A percentile compares a stretch with the other conserved stretches of the same genome.
Conservation (phyloP, 768 basidiomycete genomes). For the Collybiopsis confluens region DNA sequence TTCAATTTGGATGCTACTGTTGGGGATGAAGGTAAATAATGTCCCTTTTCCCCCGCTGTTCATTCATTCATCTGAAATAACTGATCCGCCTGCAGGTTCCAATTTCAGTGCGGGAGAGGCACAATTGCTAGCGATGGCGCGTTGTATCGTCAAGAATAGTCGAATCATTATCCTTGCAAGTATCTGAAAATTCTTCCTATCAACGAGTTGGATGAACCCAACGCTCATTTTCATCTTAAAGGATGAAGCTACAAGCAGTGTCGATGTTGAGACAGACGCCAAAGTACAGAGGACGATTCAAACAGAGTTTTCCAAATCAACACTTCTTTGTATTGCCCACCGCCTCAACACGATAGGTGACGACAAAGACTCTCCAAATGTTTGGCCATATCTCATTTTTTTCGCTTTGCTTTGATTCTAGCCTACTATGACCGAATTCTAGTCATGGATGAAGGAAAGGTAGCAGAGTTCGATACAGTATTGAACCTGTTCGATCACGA, state of each 20-base stretch:
- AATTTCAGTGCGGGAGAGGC: constrained; percentile 68
- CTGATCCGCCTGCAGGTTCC: constrained; percentile 38
- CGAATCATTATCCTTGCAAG: constrained; percentile 52
- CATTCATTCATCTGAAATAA: background rate
- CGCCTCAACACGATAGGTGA: constrained; percentile 58
- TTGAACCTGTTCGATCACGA: constrained; percentile 57
- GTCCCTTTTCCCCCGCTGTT: background rate
- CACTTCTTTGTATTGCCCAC: constrained; percentile 55
- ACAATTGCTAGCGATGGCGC: constrained; percentile 57
- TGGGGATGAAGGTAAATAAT: constrained; percentile 50
- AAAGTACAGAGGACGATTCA: constrained; percentile 63
- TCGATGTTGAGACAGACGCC: constrained; percentile 60
- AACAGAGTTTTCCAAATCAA: constrained; percentile 51
- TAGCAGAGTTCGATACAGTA: constrained; percentile 76
- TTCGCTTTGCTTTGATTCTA: constrained; percentile 16
- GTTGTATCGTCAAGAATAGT: constrained; percentile 60
- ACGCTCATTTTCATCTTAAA: constrained; percentile 19
- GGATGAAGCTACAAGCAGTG: constrained; percentile 63
- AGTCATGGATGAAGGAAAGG: constrained; percentile 66
- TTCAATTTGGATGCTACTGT: constrained; percentile 61
- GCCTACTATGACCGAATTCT: constrained; percentile 66
- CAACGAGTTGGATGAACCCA: too few relatives aligned
- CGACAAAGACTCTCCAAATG: too few relatives aligned
- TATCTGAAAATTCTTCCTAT: too few relatives aligned
- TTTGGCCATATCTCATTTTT: constrained; percentile 5